These are phyloP conservation scores for Calonectria hawksworthii DNA, from an alignment of 2,329 filamentous ascomycete genomes.

Conservation along the genomic window DNA sequence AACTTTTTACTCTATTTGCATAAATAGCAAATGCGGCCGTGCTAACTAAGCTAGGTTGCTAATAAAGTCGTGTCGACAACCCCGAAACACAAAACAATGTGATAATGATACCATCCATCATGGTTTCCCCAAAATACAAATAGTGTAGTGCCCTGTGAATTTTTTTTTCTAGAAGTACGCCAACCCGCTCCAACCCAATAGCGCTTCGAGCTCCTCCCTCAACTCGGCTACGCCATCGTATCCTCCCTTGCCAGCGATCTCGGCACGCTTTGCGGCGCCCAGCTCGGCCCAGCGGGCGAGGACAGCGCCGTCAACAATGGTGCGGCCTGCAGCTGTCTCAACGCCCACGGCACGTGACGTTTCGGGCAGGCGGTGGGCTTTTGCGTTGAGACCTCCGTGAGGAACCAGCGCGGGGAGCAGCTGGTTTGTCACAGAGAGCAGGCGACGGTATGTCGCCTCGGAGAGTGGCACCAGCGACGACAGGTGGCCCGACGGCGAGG, in stretches of 20 bases:
- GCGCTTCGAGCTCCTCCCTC: constrained; percentile 76
- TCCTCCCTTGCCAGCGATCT: constrained; percentile 82
- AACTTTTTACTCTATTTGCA: constrained; percentile 1
- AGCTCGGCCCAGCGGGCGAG: constrained; percentile 83
- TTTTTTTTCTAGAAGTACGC: constrained; percentile 60
- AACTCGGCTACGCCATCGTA: constrained; percentile 75
- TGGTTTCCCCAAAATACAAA: not conserved
- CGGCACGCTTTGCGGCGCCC: constrained; percentile 76
- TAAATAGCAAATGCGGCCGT: not conserved
- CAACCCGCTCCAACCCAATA: constrained; percentile 75
- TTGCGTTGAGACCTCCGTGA: constrained; percentile 85
- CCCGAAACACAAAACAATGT: not conserved
- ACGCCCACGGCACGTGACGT: constrained; percentile 63
- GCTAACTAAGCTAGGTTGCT: not conserved
- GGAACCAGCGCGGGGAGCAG: constrained; percentile 82
- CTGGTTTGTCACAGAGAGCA: constrained; percentile 85
- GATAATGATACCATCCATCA: not conserved
- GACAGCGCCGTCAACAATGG: constrained; percentile 84
- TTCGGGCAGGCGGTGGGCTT: constrained; percentile 76
- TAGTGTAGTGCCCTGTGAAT: not conserved
- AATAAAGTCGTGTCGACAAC: not conserved
- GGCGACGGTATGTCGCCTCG: constrained; percentile 85
- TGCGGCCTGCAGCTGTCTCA: constrained; percentile 71
- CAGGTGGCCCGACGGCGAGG: constrained; percentile 82
- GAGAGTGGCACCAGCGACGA: constrained; percentile 82